Evolutionary conservation across 2,329 filamentous ascomycete species (phyloP).

Genomic region (Plectosphaerella cucumerina): DNA sequence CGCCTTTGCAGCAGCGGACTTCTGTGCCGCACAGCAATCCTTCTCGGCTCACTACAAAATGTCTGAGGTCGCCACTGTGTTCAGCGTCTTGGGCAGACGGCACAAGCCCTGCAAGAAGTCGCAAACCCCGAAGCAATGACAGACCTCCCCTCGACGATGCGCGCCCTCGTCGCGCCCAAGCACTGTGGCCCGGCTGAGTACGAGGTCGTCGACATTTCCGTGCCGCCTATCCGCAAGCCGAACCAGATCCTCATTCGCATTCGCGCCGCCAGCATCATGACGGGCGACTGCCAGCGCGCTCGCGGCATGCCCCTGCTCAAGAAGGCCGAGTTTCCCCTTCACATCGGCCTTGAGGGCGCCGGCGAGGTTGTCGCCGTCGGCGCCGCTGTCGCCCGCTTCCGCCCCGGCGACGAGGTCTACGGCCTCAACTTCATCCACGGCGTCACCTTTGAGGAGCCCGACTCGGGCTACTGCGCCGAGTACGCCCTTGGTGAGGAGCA

Average conservation of each 20-base stretch:
- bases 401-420: slow-evolving; percentile 22
- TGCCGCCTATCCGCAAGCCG: slow-evolving; percentile 36
- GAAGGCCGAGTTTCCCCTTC: slow-evolving; percentile 20
- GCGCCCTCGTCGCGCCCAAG: slow-evolving; percentile 35
- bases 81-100: no score
- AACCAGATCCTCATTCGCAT: slow-evolving; percentile 39
- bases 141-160: slow-evolving; percentile 33
- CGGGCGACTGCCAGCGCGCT: slow-evolving; percentile 25
- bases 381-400: slow-evolving; percentile 1
- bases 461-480: slow-evolving; percentile 32
- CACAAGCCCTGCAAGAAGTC: no score
- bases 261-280: slow-evolving; percentile 29
- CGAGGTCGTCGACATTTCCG: slow-evolving; percentile 35
- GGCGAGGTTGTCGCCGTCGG: slow-evolving; percentile 5
- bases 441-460: slow-evolving; percentile 16
- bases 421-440: slow-evolving; percentile 32
- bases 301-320: slow-evolving; percentile 17
- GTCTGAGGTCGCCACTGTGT: no score
- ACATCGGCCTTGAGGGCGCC: slow-evolving; percentile 9
- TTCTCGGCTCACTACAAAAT: no score
- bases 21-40: no score
- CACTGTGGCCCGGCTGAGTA: slow-evolving; percentile 32
- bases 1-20: no score
- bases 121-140: slow-evolving; percentile 17
- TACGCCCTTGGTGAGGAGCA: slow-evolving; percentile 31